A percentile compares a stretch with the other conserved stretches of the same genome.
Evolutionary conservation across 805 yeast genomes (phyloP).

Genomic region (Ogataea saltuana): DNA sequence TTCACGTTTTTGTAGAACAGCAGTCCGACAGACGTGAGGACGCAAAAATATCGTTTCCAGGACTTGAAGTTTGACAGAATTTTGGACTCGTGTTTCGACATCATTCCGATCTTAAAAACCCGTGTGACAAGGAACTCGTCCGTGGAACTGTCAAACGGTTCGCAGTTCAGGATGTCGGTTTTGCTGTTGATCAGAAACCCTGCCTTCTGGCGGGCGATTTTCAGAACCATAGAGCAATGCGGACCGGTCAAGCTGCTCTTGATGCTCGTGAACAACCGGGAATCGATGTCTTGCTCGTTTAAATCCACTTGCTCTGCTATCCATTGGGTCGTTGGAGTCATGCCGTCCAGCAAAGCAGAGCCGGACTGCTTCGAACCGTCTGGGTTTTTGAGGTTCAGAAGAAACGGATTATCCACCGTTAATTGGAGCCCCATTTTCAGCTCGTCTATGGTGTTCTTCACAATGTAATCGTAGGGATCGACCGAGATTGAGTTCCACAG

Average conservation of each 20-base stretch:
- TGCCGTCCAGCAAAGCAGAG: not conserved
- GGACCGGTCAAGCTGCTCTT: slow-evolving; percentile 17
- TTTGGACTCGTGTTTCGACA: slow-evolving; percentile 42
- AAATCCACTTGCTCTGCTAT: slow-evolving; percentile 14
- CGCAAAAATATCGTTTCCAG: slow-evolving; percentile 48
- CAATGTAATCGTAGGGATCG: slow-evolving; percentile 42
- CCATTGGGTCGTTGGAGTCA: slow-evolving; percentile 12
- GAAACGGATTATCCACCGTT: slow-evolving; percentile 27
- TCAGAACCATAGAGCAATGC: slow-evolving; percentile 28
- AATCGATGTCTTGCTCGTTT: slow-evolving; percentile 20
- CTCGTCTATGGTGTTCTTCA: slow-evolving; percentile 25
- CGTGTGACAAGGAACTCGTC: slow-evolving; percentile 34
- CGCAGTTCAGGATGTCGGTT: slow-evolving; percentile 17
- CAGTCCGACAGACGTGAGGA: slow-evolving; percentile 53
- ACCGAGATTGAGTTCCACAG: slow-evolving; percentile 28
- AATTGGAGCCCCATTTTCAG: slow-evolving; percentile 26
- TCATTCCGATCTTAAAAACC: slow-evolving; percentile 42
- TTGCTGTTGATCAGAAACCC: slow-evolving; percentile 24
- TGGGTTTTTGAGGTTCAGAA: slow-evolving; percentile 9
- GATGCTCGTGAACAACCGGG: slow-evolving; percentile 16
- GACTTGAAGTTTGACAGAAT: slow-evolving; percentile 27
- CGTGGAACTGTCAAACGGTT: slow-evolving; percentile 10
- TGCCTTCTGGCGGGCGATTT: slow-evolving; percentile 29
- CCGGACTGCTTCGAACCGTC: not conserved
- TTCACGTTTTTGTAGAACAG: slow-evolving; percentile 45